Evolutionary conservation across 768 basidiomycete genomes (phyloP).

Genomic region (Fomitopsis serialis): DNA sequence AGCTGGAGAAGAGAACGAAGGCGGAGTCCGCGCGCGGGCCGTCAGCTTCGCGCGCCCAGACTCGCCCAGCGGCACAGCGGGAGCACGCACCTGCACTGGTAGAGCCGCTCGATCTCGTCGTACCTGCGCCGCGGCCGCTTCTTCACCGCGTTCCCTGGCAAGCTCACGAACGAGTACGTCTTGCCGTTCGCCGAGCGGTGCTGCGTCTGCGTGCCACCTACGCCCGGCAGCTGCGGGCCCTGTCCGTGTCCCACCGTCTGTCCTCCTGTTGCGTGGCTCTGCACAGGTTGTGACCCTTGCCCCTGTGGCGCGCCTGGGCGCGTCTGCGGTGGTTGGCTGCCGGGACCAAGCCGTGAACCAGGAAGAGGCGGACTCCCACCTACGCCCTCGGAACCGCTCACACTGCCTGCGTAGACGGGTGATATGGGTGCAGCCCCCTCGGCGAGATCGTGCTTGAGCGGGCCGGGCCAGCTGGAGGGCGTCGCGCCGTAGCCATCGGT

Average conservation of each 20-base stretch:
- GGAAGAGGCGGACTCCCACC: conserved; percentile 3
- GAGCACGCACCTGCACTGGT: conserved; percentile 67
- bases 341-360: conserved; percentile 3
- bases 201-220: conserved; percentile 19
- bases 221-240: not conserved
- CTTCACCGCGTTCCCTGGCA: conserved; percentile 76
- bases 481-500: conserved; percentile 7
- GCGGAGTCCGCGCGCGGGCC: not conserved
- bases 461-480: conserved; percentile 3
- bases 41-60: not conserved
- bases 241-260: not conserved
- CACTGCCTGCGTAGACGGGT: conserved; percentile 13
- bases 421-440: conserved; percentile 13
- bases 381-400: conserved; percentile 13
- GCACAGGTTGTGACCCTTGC: conserved; percentile 5
- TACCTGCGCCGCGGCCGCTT: conserved; percentile 82
- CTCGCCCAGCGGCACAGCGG: conserved; percentile 2
- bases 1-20: conserved; percentile 11
- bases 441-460: conserved; percentile 12
- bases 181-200: conserved; percentile 37
- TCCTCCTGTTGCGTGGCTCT: conserved; percentile 1
- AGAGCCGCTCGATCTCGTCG: conserved; percentile 94
- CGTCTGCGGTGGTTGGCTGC: conserved; percentile 1
- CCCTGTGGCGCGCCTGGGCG: conserved; percentile 2
- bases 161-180: conserved; percentile 77